These are phyloP conservation scores for Barnettozyma hawaiiensis DNA, from an alignment of 1,139 yeast genomes.

Conservation along the genomic window DNA sequence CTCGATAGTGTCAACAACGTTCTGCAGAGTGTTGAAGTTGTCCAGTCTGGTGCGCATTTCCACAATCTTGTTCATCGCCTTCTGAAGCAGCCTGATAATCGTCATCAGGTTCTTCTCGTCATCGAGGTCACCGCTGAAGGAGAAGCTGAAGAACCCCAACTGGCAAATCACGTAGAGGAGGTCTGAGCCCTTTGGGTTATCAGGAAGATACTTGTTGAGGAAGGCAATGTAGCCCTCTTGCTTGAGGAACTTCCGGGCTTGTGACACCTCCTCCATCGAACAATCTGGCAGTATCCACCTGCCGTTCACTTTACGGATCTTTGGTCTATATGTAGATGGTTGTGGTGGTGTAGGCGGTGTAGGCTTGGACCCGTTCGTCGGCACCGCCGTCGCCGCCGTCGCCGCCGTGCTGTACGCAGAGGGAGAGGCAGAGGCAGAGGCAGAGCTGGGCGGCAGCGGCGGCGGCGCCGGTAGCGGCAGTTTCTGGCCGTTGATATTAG, in stretches of 20 bases:
- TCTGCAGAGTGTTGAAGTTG: conserved; percentile 52
- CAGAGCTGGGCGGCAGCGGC: not conserved
- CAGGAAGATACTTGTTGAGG: conserved; percentile 54
- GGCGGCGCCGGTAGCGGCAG: too few relatives aligned
- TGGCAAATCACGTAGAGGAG: conserved; percentile 14
- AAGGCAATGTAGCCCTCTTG: conserved; percentile 55
- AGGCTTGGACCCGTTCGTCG: not conserved
- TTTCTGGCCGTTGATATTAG: not conserved
- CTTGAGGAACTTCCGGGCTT: conserved; percentile 56
- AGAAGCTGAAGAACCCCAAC: conserved; percentile 23
- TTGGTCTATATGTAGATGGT: conserved; percentile 6
- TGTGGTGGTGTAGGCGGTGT: not conserved
- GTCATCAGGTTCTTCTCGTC: conserved; percentile 42
- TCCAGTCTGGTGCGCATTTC: conserved; percentile 49
- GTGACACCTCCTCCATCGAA: conserved; percentile 37
- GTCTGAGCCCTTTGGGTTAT: conserved; percentile 44
- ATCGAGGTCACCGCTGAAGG: conserved; percentile 29
- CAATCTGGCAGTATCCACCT: conserved; percentile 31
- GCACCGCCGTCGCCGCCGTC: not conserved
- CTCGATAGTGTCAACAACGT: conserved; percentile 48
- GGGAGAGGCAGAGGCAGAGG: not conserved
- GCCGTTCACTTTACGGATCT: conserved; percentile 23
- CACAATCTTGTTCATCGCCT: conserved; percentile 56
- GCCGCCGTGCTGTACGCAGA: not conserved
- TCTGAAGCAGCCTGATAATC: conserved; percentile 47